These are phyloP conservation scores for Pythium sp. DNA, from an alignment of 352 stramenopile species.

Conservation along the genomic window DNA sequence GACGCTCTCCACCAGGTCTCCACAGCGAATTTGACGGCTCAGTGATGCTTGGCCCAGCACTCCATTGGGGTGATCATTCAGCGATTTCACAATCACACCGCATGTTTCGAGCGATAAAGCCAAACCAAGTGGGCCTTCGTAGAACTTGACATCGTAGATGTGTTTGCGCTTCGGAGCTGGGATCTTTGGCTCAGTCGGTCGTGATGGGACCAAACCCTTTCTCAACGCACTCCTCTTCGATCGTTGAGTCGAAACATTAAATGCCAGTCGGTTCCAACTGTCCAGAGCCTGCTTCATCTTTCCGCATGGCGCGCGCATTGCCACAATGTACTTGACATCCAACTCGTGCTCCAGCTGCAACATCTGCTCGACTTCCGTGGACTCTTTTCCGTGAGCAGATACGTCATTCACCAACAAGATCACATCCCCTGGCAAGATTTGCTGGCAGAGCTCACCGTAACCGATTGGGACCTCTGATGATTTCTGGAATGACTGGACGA, in stretches of 20 bases:
- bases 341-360: slow-evolving; percentile 23
- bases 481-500: slow-evolving; percentile 42
- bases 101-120: slow-evolving; percentile 66
- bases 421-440: slow-evolving; percentile 70
- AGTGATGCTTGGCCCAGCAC: slow-evolving; percentile 69
- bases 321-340: slow-evolving; percentile 34
- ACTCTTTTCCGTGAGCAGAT: slow-evolving; percentile 23
- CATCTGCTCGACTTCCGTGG: slow-evolving; percentile 38
- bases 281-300: slow-evolving; percentile 39
- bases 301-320: slow-evolving; percentile 32
- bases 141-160: slow-evolving; percentile 66
- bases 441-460: slow-evolving; percentile 52
- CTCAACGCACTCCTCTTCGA: slow-evolving; percentile 26
- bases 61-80: slow-evolving; percentile 69
- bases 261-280: slow-evolving; percentile 25
- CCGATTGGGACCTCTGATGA: slow-evolving; percentile 27
- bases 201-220: slow-evolving; percentile 15
- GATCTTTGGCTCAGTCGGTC: not conserved
- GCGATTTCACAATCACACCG: slow-evolving; percentile 71
- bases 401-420: slow-evolving; percentile 50
- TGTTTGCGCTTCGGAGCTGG: slow-evolving; percentile 10
- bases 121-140: slow-evolving; percentile 67
- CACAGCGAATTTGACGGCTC: slow-evolving; percentile 51
- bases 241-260: slow-evolving; percentile 32
- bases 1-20: slow-evolving; percentile 74